These are phyloP conservation scores for Triangularia setosa DNA, from an alignment of 2,329 filamentous ascomycete species.

Conservation along the genomic window DNA sequence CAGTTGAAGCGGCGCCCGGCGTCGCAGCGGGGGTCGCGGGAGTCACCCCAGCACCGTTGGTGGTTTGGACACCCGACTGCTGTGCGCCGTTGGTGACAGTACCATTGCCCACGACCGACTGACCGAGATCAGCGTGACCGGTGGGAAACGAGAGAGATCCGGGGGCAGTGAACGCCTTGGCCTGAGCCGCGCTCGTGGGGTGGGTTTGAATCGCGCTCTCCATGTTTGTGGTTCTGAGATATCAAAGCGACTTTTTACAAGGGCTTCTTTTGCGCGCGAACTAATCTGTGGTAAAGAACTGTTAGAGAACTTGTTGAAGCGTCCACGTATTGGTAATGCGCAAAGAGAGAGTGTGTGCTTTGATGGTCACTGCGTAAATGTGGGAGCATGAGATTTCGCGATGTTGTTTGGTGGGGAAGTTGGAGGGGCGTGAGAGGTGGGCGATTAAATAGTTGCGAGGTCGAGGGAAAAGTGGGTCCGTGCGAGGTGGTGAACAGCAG, in stretches of 20 bases:
- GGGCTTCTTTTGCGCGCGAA: constrained; percentile 20
- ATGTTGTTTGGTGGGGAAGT: not conserved
- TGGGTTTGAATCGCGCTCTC: constrained; percentile 81
- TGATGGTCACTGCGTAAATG: not conserved
- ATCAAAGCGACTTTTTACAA: constrained; percentile 12
- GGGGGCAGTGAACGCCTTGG: constrained; percentile 90
- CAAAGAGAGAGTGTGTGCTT: not conserved
- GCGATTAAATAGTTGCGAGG: not conserved
- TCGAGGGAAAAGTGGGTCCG: not conserved
- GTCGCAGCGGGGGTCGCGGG: constrained; percentile 89
- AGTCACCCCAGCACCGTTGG: constrained; percentile 74
- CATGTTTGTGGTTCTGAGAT: constrained; percentile 52
- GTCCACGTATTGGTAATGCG: not conserved
- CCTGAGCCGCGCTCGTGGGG: constrained; percentile 85
- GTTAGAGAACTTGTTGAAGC: constrained; percentile 13
- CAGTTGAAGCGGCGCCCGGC: constrained; percentile 74
- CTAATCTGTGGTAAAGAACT: constrained; percentile 25
- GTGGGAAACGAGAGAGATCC: constrained; percentile 90
- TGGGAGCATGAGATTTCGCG: not conserved
- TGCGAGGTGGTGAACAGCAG: not conserved
- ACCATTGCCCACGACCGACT: constrained; percentile 60
- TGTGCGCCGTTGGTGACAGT: constrained; percentile 43
- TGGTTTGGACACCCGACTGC: constrained; percentile 56
- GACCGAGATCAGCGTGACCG: constrained; percentile 76
- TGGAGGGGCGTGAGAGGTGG: not conserved